Evolutionary conservation across 1,139 yeast species (phyloP), one percentile per base, ranked within the genome.

Genomic region (Pichia sp.): DNA sequence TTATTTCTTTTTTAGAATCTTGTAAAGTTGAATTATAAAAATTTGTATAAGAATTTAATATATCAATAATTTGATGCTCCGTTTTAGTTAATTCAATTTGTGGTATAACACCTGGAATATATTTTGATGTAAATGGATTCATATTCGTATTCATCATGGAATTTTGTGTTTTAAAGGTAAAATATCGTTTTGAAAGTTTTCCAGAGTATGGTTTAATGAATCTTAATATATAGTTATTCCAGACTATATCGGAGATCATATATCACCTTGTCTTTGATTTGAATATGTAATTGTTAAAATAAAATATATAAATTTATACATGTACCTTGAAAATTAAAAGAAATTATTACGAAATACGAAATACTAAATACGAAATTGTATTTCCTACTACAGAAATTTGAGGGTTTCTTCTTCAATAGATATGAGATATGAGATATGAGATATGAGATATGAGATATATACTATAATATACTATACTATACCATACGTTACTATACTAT

Each of bases 401-500:
- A 4, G 2, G 20, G n/a, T 7, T 20, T 1, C 8, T n/a, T n/a
- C n/a, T n/a, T n/a, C n/a, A n/a, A n/a, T n/a, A n/a, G n/a, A n/a
- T n/a, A n/a, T n/a, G n/a, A n/a, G n/a, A n/a, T n/a, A n/a, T n/a
- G n/a, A n/a, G n/a, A n/a, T n/a, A n/a, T n/a, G n/a, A n/a, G n/a
- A n/a, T n/a, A n/a, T n/a, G n/a, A n/a, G n/a, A n/a, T n/a, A n/a
- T n/a, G n/a, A n/a, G n/a, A n/a, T n/a, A n/a, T n/a, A n/a, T n/a
- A n/a, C n/a, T n/a, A n/a, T n/a, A n/a, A n/a, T n/a, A n/a, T n/a
- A n/a, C n/a, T n/a, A n/a, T n/a, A n/a, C n/a, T n/a, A n/a, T n/a
- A n/a, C n/a, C n/a, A n/a, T n/a, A n/a, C 11, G n/a, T 2, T 12
- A 27, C 46, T 45, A 62, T 34, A 76, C 80, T n/a, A n/a, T n/a